phyloP scores from a whole-genome alignment of 495 filamentous ascomycete species.

The Penicillium samsonianum region DNA sequence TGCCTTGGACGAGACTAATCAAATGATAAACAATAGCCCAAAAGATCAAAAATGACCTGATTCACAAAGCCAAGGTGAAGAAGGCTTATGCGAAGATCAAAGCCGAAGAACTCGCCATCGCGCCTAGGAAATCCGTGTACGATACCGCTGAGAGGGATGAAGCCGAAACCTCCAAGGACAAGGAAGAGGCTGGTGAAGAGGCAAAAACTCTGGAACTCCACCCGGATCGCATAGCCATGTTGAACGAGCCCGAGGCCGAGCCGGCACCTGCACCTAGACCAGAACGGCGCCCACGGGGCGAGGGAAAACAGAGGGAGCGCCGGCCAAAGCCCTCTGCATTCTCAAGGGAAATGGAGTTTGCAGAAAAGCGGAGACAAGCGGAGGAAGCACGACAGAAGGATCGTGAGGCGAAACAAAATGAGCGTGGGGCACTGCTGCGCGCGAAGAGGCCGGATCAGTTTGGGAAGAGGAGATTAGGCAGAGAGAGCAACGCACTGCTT shows the following conservation, averaged over 20 bases:
- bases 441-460: slow-evolving; percentile 72
- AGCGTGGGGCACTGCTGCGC: slow-evolving; percentile 70
- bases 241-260: slow-evolving; percentile 51
- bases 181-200: slow-evolving; percentile 16
- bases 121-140: slow-evolving; percentile 35
- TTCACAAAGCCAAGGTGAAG: slow-evolving; percentile 91
- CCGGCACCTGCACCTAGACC: slow-evolving; percentile 28
- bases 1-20: neutral
- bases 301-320: slow-evolving; percentile 32
- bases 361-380: slow-evolving; percentile 63
- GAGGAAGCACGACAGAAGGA: slow-evolving; percentile 61
- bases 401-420: slow-evolving; percentile 59
- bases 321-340: slow-evolving; percentile 68
- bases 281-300: slow-evolving; percentile 22
- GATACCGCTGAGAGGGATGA: slow-evolving; percentile 32
- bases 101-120: slow-evolving; percentile 51
- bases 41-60: slow-evolving; percentile 89
- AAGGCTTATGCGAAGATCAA: slow-evolving; percentile 91
- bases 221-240: slow-evolving; percentile 69
- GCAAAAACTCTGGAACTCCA: slow-evolving; percentile 60
- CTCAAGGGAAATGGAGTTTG: slow-evolving; percentile 71
- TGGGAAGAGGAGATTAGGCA: slow-evolving; percentile 80
- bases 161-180: slow-evolving; percentile 22
- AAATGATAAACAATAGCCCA: slow-evolving; percentile 57
- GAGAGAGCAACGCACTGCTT: slow-evolving; percentile 80